Percentiles rank a stretch among this genome's conserved stretches.
Evolutionary conservation across 2,329 filamentous ascomycete genomes (phyloP).

Genomic region (Hymenoscyphus albidus): DNA sequence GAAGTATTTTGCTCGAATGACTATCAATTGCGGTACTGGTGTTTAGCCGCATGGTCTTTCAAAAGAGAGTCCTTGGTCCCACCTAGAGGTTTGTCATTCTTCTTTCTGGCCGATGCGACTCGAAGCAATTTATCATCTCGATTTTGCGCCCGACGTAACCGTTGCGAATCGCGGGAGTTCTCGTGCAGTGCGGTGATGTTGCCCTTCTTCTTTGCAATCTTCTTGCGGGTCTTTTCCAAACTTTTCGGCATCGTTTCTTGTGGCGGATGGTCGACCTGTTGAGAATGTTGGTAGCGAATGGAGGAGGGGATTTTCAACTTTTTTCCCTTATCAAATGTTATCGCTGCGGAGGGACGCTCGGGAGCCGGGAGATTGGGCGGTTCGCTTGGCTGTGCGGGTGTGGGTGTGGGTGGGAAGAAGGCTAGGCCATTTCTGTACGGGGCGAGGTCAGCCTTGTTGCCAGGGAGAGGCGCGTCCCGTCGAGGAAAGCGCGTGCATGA

Average conservation of each 20-base stretch:
- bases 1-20: conserved; percentile 68
- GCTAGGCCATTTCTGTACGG: too few relatives aligned
- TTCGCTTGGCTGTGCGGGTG: too few relatives aligned
- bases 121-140: conserved; percentile 80
- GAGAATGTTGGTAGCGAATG: neutral
- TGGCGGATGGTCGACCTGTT: neutral
- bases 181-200: conserved; percentile 75
- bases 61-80: conserved; percentile 28
- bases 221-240: conserved; percentile 80
- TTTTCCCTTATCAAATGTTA: conserved; percentile 27
- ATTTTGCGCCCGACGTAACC: conserved; percentile 72
- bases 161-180: conserved; percentile 80
- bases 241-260: conserved; percentile 66
- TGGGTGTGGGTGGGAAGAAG: too few relatives aligned
- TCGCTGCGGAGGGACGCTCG: conserved; percentile 11
- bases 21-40: conserved; percentile 38
- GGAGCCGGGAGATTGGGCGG: too few relatives aligned
- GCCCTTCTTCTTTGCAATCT: conserved; percentile 82
- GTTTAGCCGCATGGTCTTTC: conserved; percentile 14
- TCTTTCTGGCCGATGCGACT: conserved; percentile 64
- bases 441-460: too few relatives aligned
- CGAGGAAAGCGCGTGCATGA: too few relatives aligned
- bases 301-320: neutral
- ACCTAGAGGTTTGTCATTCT: conserved; percentile 72
- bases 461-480: too few relatives aligned